Evolutionary conservation across 1,284 basidiomycete species (phyloP), one percentile per base, ranked within the genome.

Genomic region (Ustilago sp.): DNA sequence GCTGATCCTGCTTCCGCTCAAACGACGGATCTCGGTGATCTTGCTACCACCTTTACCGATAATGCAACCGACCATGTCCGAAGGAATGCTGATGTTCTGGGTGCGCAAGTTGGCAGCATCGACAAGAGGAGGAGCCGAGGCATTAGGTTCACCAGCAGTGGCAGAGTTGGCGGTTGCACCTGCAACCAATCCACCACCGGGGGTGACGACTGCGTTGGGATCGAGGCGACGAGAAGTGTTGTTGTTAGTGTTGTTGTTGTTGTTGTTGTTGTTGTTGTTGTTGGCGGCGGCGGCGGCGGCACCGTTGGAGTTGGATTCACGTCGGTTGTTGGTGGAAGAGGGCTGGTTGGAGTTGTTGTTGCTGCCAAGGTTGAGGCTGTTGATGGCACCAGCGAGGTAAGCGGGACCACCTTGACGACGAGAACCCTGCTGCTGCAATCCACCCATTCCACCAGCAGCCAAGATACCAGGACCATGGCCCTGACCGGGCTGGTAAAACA

Each of bases 1-100:
- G 67, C 93, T 94, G 87, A 99, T 99, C 88, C 95, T 94, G 79
- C 93, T 95, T 52, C 96, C 96, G 72, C 94, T 95, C 63, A 98
- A 90, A 66, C 96, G 93, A 80, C 96, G 93, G 86, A 99, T 99
- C 88, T 99, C 96, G 68, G 95, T 98, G 83, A 99, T 99, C 90
- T 98, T 99, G 82, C 93, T 93, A 39, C 96, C 96, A 84, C 93
- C 94, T 80, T 95, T 94, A 74, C 96, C 96, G 83, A 89, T 89
- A 76, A 83, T 87, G 80, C 87, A 87, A 86, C 95, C 95, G 79
- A 98, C 96, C 96, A 99, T 99, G 80, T 83, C 82, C 7, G 77
- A 77, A 11, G 96, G 96, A 83, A 99, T 99, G 79, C 95, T 96
- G 83, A 99, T 99, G 88, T 97, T 98, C 88, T 99, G 96, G 13